Evolutionary conservation across 805 yeast species (phyloP).

Genomic region (Metschnikowia lochheadii): DNA sequence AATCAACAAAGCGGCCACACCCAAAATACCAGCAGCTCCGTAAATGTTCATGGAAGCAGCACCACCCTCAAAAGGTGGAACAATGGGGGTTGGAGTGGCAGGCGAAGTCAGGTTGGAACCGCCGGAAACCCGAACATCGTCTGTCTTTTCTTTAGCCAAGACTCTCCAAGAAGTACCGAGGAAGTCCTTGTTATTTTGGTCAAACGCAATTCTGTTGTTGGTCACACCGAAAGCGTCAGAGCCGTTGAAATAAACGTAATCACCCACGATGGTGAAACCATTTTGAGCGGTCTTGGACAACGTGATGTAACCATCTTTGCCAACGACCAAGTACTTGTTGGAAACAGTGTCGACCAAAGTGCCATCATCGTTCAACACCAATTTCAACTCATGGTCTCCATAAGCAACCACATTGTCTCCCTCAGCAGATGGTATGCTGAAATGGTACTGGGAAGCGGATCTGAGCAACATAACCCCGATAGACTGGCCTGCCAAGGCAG

Average conservation of each 20-base stretch:
- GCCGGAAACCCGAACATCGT: not conserved
- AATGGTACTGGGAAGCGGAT: conserved; percentile 22
- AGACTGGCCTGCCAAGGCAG: conserved; percentile 21
- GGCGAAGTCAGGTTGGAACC: not conserved
- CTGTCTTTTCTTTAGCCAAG: not conserved
- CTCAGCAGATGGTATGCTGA: conserved; percentile 4
- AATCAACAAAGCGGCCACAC: conserved; percentile 3
- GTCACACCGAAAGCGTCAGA: not conserved
- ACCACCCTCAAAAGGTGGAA: not conserved
- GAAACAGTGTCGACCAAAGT: conserved; percentile 16
- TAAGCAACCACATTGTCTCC: conserved; percentile 7
- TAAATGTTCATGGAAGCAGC: not conserved
- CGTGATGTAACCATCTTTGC: conserved; percentile 1
- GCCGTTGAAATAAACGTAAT: not conserved
- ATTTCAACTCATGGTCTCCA: conserved; percentile 7
- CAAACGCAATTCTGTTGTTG: not conserved
- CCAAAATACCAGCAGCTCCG: not conserved
- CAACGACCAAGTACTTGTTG: conserved; percentile 13
- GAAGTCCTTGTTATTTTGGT: not conserved
- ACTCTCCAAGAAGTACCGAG: not conserved
- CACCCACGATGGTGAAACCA: conserved; percentile 9
- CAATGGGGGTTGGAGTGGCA: not conserved
- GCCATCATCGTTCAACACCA: conserved; percentile 20
- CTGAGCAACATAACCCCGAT: conserved; percentile 19
- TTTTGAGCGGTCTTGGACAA: conserved; percentile 1